Evolutionary conservation across 2,329 filamentous ascomycete species (phyloP).

Genomic region (Eurotiales sp.): DNA sequence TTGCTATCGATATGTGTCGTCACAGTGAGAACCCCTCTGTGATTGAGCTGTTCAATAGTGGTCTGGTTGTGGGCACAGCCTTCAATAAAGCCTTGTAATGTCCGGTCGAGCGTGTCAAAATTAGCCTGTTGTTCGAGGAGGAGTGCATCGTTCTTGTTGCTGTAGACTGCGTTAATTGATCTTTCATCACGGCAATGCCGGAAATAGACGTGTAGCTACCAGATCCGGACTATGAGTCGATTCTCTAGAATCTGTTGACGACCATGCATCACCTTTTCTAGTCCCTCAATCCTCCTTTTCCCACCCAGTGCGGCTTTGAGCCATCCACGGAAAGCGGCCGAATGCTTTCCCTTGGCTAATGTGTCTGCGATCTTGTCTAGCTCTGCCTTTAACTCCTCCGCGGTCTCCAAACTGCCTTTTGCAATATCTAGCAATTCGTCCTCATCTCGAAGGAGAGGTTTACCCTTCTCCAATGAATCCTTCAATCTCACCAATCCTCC

Average conservation of each 20-base stretch:
- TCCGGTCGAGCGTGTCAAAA: neutral
- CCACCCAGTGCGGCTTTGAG: slow-evolving; percentile 1
- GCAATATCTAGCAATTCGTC: neutral
- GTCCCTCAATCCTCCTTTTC: neutral
- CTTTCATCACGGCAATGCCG: neutral
- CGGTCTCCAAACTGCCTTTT: neutral
- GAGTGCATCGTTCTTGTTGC: slow-evolving; percentile 5
- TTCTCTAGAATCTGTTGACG: slow-evolving; percentile 1
- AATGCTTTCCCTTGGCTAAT: neutral
- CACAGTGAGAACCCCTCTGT: neutral
- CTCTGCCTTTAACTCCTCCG: neutral
- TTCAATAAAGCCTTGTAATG: neutral
- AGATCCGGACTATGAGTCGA: slow-evolving; percentile 1
- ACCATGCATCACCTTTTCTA: neutral
- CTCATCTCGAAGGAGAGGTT: neutral
- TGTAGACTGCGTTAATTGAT: neutral
- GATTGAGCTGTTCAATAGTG: neutral
- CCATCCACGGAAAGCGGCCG: neutral
- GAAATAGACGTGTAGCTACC: neutral
- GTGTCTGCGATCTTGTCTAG: slow-evolving; percentile 1
- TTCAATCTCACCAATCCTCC: slow-evolving; percentile 1
- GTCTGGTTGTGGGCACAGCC: slow-evolving; percentile 2
- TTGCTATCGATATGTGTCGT: slow-evolving; percentile 1
- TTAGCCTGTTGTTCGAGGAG: slow-evolving; percentile 3
- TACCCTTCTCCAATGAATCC: slow-evolving; percentile 1